Base-by-base conservation (phyloP, 352 stramenopile species). In the Paralagenidium karlingii region DNA sequence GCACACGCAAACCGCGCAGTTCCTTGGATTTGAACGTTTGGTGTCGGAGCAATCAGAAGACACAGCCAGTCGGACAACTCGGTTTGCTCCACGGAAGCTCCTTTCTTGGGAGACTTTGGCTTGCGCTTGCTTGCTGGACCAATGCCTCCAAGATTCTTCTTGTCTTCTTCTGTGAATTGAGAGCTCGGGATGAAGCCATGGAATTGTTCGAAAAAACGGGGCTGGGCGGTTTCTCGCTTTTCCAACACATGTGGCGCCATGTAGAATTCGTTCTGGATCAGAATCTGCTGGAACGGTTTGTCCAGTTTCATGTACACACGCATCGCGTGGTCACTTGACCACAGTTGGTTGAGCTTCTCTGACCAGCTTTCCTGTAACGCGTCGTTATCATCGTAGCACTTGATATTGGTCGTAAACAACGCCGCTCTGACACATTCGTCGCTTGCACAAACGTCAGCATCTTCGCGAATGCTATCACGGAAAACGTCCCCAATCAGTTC, bases 131-230 rank as follows among this genome's bases (percentile, higher is more conserved):
- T n/a, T n/a, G n/a, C n/a, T n/a, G n/a, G n/a, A n/a, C n/a, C n/a
- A n/a, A n/a, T n/a, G n/a, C n/a, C n/a, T n/a, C n/a, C 37, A 0
- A 81, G 45, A 13, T 58, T 68, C 0, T 28, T 15, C n/a, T 27
- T 34, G 30, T 83, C 66, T 2, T 34, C 20, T 12, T 56, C 40
- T 6, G 34, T 46, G n/a, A 81, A 51, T 9, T 49, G 42, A 2
- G 34, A 32, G 0, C 63, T 58, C 5, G 55, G 52, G 11, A 66
- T 34, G 30, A 59, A 86, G 3, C 71, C 71, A 28, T 86, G 71
- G 22, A 63, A 80, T 42, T 80, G 66, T 1, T 64, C 66, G 9
- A 82, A 22, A 15, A 83, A 82, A 8, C 59, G 58, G 7, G 71
- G 67, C 11, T 53, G 59, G 1, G 33, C 29, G 24, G 68, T 36